These are phyloP conservation scores for Aspergillus hancockii DNA, from an alignment of 495 filamentous ascomycete genomes.

Conservation along the genomic window DNA sequence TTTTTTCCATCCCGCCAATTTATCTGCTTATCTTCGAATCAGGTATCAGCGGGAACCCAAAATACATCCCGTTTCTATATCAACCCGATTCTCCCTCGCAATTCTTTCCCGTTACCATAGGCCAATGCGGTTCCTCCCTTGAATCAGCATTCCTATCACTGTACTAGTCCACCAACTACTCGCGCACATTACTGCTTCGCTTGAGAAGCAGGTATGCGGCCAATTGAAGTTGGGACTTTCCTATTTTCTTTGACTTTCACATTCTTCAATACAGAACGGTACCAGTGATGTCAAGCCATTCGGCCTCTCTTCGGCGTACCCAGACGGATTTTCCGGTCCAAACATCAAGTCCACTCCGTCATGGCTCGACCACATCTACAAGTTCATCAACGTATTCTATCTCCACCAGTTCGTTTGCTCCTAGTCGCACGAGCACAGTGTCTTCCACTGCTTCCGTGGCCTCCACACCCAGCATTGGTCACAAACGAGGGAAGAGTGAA, in stretches of 20 bases:
- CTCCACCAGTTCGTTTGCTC: slow-evolving; percentile 62
- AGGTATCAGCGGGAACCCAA: slow-evolving; percentile 1
- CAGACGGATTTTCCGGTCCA: slow-evolving; percentile 63
- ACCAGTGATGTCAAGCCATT: slow-evolving; percentile 43
- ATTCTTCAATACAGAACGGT: slow-evolving; percentile 30
- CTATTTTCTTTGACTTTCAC: slow-evolving; percentile 28
- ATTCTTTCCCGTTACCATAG: slow-evolving; percentile 22
- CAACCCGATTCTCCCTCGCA: slow-evolving; percentile 24
- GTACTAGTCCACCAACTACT: slow-evolving; percentile 2
- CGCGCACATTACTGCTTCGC: slow-evolving; percentile 26
- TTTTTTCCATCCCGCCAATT: not conserved
- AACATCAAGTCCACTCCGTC: slow-evolving; percentile 62
- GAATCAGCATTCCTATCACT: slow-evolving; percentile 34
- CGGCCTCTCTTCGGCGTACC: slow-evolving; percentile 57
- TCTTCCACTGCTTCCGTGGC: slow-evolving; percentile 75
- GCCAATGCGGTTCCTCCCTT: slow-evolving; percentile 30
- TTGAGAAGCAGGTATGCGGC: slow-evolving; percentile 47
- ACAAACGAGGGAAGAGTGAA: slow-evolving; percentile 80
- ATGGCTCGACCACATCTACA: slow-evolving; percentile 77
- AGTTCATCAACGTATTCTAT: slow-evolving; percentile 76
- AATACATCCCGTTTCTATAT: slow-evolving; percentile 28
- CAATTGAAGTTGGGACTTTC: slow-evolving; percentile 31
- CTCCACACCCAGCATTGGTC: slow-evolving; percentile 52
- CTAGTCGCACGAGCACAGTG: slow-evolving; percentile 72
- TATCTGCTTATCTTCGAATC: slow-evolving; percentile 2